Evolutionary conservation across 768 basidiomycete genomes (phyloP).

Genomic region (Leccinum boreale): DNA sequence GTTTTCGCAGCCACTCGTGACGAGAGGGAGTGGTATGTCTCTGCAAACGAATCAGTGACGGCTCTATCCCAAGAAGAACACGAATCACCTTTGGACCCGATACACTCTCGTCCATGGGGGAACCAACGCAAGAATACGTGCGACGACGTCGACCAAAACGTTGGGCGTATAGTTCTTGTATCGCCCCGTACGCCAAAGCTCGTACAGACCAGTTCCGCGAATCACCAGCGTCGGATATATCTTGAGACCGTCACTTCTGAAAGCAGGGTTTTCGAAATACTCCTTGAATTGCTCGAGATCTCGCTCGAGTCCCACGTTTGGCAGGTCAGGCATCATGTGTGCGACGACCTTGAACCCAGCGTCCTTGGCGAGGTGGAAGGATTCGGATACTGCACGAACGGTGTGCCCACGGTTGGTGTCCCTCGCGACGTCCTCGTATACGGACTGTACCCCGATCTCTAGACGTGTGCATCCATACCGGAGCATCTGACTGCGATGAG

Average conservation of each 20-base stretch:
- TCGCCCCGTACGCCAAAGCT: constrained; percentile 93
- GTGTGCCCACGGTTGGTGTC: constrained; percentile 99
- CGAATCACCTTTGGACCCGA: constrained; percentile 82
- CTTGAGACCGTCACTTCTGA: constrained; percentile 95
- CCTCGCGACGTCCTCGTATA: constrained; percentile 98
- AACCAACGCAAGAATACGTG: constrained; percentile 90
- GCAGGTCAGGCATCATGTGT: constrained; percentile 99
- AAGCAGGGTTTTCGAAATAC: constrained; percentile 98
- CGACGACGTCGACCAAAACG: constrained; percentile 95
- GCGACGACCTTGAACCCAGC: constrained; percentile 99
- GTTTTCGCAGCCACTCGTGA: constrained; percentile 96
- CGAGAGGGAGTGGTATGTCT: constrained; percentile 95
- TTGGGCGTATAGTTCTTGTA: constrained; percentile 99
- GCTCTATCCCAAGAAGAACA: neutral
- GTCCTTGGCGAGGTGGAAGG: constrained; percentile 97
- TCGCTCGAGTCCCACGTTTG: constrained; percentile 95
- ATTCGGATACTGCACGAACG: constrained; percentile 93
- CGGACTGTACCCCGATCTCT: constrained; percentile 98
- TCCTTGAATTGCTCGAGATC: constrained; percentile 99
- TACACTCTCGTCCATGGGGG: constrained; percentile 99
- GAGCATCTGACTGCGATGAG: constrained; percentile 82
- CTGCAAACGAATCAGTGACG: constrained; percentile 36
- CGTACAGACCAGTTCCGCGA: constrained; percentile 93
- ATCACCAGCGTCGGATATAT: constrained; percentile 99
- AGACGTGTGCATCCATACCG: constrained; percentile 98